phyloP scores from a whole-genome alignment of 192 early-diverging fungal genomes.

The Geosiphon pyriformis region DNA sequence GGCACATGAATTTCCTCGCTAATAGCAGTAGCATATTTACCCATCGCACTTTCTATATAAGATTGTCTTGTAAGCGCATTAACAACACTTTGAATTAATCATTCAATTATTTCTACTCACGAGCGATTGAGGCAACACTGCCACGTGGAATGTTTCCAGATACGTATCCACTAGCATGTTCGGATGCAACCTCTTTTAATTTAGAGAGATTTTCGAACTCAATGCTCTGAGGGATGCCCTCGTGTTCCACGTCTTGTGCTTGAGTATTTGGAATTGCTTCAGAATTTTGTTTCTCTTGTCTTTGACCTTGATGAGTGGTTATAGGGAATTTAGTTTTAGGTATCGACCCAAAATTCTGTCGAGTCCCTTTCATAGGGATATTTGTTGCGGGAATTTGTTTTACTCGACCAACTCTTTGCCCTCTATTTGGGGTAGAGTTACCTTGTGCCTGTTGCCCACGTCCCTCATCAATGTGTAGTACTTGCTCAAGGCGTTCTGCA shows the following conservation, averaged over 20 bases:
- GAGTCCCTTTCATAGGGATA: background rate
- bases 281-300: background rate
- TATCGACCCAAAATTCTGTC: too few species aligned
- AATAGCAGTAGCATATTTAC: constrained; percentile 11
- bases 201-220: background rate
- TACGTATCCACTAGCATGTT: background rate
- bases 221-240: background rate
- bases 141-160: background rate
- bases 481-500: background rate
- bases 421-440: background rate
- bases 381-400: background rate
- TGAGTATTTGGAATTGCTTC: too few species aligned
- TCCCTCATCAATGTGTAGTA: constrained; percentile 1
- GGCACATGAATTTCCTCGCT: background rate
- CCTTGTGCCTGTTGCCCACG: background rate
- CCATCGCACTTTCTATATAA: background rate
- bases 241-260: background rate
- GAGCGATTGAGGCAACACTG: background rate
- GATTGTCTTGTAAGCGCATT: too few species aligned
- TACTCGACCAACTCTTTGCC: background rate
- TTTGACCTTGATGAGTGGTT: background rate
- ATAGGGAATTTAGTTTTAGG: too few species aligned
- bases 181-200: background rate
- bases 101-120: too few species aligned
- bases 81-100: background rate